Conservation (phyloP, 345 rosid species). For the Syzygium grande region DNA sequence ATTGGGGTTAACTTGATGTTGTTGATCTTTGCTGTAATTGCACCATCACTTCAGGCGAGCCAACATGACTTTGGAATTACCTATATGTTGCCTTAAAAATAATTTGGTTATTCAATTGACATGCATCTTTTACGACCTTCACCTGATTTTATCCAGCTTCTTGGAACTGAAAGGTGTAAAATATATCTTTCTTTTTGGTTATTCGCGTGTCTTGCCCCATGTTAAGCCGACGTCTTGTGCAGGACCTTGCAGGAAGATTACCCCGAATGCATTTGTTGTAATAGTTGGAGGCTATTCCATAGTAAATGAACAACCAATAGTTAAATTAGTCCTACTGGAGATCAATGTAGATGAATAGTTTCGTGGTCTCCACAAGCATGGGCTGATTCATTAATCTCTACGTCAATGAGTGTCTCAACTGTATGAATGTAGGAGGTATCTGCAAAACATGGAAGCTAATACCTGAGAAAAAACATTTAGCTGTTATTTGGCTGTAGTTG, state of each 20-base stretch:
- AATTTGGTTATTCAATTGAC: neutral
- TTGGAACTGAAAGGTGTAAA: neutral
- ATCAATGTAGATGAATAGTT: neutral
- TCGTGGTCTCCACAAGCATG: accelerated
- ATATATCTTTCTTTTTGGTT: neutral
- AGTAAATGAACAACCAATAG: neutral
- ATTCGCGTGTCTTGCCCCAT: accelerated
- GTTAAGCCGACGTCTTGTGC: neutral
- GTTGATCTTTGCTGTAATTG: neutral
- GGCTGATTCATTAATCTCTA: neutral
- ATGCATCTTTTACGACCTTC: neutral
- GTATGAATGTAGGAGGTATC: neutral
- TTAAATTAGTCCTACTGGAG: neutral
- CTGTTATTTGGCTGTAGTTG: neutral
- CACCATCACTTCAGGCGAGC: neutral
- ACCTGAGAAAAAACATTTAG: neutral
- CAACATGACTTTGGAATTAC: neutral
- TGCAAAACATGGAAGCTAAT: neutral
- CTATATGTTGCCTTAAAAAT: neutral
- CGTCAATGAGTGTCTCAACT: neutral
- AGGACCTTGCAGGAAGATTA: neutral
- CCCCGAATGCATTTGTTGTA: neutral
- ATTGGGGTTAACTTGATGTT: neutral
- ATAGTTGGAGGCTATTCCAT: neutral
- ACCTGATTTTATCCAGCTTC: neutral